Evolutionary conservation across 768 basidiomycete species (phyloP).

Genomic region (Mycena alexandri): DNA sequence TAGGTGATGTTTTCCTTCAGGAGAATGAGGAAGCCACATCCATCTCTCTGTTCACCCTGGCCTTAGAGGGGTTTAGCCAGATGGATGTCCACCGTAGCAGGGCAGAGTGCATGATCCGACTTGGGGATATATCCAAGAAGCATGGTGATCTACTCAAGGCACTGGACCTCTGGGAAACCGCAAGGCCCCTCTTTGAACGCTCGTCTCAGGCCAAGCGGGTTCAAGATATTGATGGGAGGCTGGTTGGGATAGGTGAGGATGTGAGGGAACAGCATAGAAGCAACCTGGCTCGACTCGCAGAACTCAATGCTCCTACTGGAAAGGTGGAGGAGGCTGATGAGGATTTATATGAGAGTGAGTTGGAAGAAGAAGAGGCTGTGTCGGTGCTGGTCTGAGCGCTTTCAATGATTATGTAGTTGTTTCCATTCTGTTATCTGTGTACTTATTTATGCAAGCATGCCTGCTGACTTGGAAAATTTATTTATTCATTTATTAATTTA

Average conservation of each 20-base stretch:
- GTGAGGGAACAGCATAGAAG: neutral
- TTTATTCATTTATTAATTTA: too few relatives aligned
- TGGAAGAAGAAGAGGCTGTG: too few relatives aligned
- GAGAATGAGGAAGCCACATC: too few relatives aligned
- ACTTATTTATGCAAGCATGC: too few relatives aligned
- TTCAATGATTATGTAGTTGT: too few relatives aligned
- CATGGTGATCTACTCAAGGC: neutral
- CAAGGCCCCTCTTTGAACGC: neutral
- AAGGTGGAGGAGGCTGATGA: neutral
- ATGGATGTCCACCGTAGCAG: neutral
- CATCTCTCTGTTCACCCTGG: too few relatives aligned
- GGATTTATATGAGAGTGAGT: neutral
- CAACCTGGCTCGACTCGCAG: neutral
- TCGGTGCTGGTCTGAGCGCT: too few relatives aligned
- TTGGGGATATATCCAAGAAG: neutral
- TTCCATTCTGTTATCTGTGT: too few relatives aligned
- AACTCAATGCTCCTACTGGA: neutral
- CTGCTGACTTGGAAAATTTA: too few relatives aligned
- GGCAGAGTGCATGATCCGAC: neutral
- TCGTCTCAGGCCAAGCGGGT: neutral
- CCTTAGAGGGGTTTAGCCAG: neutral
- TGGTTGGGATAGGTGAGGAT: neutral
- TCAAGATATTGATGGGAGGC: neutral
- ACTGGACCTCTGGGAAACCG: neutral
- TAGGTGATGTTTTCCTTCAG: too few relatives aligned